A percentile compares a stretch with the other conserved stretches of the same genome.
Conservation (phyloP, 2,329 filamentous ascomycete species). For the Paradendryphiella salina region DNA sequence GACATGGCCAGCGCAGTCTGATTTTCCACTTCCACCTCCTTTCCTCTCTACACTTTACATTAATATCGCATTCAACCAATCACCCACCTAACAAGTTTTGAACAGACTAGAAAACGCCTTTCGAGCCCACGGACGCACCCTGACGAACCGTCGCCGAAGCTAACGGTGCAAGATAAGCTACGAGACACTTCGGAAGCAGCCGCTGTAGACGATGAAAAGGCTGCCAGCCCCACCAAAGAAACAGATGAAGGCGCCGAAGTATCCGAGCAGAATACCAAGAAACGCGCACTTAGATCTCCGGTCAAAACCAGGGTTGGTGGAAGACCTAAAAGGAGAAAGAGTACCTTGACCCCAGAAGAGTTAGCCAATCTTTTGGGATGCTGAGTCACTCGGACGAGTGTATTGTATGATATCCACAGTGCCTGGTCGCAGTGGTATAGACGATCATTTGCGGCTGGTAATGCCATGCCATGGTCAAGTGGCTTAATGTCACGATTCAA, state of each 20-base stretch:
- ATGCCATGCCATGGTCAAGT: slow-evolving; percentile 4
- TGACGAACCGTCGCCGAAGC: slow-evolving; percentile 46
- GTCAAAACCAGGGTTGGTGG: slow-evolving; percentile 56
- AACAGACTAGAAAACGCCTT: slow-evolving; percentile 44
- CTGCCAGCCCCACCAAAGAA: slow-evolving; percentile 6
- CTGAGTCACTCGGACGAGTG: slow-evolving; percentile 10
- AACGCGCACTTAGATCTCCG: slow-evolving; percentile 34
- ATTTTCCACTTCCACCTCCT: slow-evolving; percentile 28
- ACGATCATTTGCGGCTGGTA: slow-evolving; percentile 12
- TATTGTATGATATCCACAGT: slow-evolving; percentile 6
- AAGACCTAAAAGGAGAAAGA: slow-evolving; percentile 67
- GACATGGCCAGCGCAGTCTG: slow-evolving; percentile 35
- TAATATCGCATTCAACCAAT: slow-evolving; percentile 9
- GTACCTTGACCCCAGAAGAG: slow-evolving; percentile 76
- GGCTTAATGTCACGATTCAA: slow-evolving; percentile 4
- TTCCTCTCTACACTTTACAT: slow-evolving; percentile 4
- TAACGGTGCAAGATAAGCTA: slow-evolving; percentile 54
- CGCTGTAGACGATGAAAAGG: slow-evolving; percentile 26
- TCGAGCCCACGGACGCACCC: slow-evolving; percentile 46
- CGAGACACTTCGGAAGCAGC: slow-evolving; percentile 51
- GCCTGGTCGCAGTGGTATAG: slow-evolving; percentile 7
- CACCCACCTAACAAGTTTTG: slow-evolving; percentile 32
- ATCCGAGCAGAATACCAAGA: slow-evolving; percentile 27
- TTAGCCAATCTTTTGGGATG: slow-evolving; percentile 56
- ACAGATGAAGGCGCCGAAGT: slow-evolving; percentile 27